phyloP scores from a whole-genome alignment of 1,139 yeast species.

The Tardiomyces depauwii region DNA sequence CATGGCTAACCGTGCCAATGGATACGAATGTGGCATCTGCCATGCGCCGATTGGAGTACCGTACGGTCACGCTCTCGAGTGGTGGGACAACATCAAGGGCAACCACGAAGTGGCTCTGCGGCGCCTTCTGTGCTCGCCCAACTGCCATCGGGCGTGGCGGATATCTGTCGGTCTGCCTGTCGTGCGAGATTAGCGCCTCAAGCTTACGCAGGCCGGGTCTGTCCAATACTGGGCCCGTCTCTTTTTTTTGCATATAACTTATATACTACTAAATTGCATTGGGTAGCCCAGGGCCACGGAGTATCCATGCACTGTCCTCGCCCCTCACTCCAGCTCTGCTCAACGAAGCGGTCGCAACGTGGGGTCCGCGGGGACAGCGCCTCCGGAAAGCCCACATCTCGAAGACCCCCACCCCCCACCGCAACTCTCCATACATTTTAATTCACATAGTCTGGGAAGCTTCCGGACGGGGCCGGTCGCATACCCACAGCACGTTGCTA shows the following conservation, averaged over 20 bases:
- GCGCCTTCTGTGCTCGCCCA: neutral
- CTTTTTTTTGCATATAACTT: neutral
- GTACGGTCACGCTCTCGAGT: constrained; percentile 44
- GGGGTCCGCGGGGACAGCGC: too few species aligned
- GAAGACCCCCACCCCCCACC: too few species aligned
- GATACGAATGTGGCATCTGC: constrained; percentile 44
- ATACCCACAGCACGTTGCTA: neutral
- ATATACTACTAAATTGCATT: too few species aligned
- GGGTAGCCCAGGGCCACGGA: too few species aligned
- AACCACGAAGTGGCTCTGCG: neutral
- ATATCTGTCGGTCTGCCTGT: neutral
- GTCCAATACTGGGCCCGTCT: too few species aligned
- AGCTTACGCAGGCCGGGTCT: too few species aligned
- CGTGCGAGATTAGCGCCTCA: neutral
- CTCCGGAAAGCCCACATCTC: too few species aligned
- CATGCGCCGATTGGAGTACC: constrained; percentile 34
- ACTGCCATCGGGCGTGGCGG: neutral
- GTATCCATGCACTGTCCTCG: too few species aligned
- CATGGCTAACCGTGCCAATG: constrained; percentile 16
- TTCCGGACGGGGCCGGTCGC: neutral
- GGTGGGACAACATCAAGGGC: constrained; percentile 39
- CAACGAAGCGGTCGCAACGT: too few species aligned
- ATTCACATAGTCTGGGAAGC: too few species aligned
- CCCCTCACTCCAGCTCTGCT: too few species aligned
- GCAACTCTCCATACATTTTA: too few species aligned